Conservation (phyloP, 108 stramenopile genomes). For the Nitzschia putrida region DNA sequence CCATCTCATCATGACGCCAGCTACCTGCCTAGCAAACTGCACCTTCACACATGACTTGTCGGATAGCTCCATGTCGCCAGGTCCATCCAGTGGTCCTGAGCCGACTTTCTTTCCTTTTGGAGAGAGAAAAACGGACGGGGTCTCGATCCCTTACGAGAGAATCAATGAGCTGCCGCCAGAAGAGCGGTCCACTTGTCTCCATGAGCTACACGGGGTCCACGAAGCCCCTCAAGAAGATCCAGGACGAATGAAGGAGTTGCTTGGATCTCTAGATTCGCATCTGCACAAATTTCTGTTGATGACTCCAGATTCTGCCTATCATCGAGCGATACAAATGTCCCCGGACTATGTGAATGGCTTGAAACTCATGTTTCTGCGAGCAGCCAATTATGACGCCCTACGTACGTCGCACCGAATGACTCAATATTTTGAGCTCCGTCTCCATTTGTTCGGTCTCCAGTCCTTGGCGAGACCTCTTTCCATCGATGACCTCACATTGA, state of each 20-base stretch:
- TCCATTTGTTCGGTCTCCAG: constrained; percentile 15
- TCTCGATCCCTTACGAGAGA: background rate
- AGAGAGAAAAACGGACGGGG: no score
- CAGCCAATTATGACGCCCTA: background rate
- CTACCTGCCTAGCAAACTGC: no score
- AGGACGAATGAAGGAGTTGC: background rate
- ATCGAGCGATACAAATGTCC: background rate
- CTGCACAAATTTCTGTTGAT: background rate
- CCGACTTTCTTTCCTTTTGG: no score
- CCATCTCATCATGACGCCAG: no score
- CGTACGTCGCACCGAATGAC: constrained; percentile 7
- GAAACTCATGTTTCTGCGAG: constrained; percentile 8
- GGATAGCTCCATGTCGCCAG: no score
- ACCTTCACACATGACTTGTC: no score
- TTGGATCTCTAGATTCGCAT: background rate
- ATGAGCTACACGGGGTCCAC: background rate
- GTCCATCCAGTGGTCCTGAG: no score
- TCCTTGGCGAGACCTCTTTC: constrained; percentile 3
- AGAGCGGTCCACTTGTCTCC: background rate
- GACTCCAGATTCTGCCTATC: background rate
- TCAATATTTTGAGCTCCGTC: constrained; percentile 7
- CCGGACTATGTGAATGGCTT: background rate
- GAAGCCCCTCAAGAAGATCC: background rate
- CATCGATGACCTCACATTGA: constrained; percentile 4
- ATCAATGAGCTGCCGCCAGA: background rate